phyloP scores from a whole-genome alignment of 2,329 filamentous ascomycete species.

The Seiridium unicorne region DNA sequence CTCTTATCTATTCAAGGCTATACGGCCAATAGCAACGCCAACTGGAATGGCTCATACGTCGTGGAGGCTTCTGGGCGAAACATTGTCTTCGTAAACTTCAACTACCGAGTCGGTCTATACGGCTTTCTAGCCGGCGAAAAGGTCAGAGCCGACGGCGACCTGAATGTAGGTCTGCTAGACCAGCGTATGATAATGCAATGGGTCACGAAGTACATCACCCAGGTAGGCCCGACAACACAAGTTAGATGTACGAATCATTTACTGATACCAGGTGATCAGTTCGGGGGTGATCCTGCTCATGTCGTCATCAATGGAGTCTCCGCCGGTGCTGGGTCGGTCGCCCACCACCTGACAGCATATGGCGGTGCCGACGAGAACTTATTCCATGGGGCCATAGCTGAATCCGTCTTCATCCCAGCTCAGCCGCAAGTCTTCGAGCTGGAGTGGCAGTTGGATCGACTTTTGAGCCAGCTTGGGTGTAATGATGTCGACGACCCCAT shows the following conservation, averaged over 20 bases:
- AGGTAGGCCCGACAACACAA: conserved; percentile 26
- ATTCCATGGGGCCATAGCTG: conserved; percentile 43
- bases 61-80: conserved; percentile 41
- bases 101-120: conserved; percentile 61
- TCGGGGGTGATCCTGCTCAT: conserved; percentile 57
- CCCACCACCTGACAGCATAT: conserved; percentile 47
- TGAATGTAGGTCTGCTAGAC: conserved; percentile 65
- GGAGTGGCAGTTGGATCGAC: conserved; percentile 45
- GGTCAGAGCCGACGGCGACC: conserved; percentile 51
- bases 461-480: conserved; percentile 35
- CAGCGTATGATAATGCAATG: conserved; percentile 60
- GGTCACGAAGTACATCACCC: conserved; percentile 57
- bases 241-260: no score
- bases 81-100: conserved; percentile 59
- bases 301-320: conserved; percentile 63
- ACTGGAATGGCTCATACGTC: conserved; percentile 49
- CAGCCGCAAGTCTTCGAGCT: conserved; percentile 42
- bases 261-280: conserved; percentile 25
- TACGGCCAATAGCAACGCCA: conserved; percentile 43
- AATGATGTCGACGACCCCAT: conserved; percentile 28
- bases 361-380: conserved; percentile 40
- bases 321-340: conserved; percentile 58
- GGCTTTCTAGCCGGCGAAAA: conserved; percentile 61
- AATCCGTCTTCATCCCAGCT: conserved; percentile 49
- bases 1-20: conserved; percentile 35